Evolutionary conservation across 2,329 filamentous ascomycete species (phyloP), one percentile per base, ranked within the genome.

Genomic region (Rhynchosporium secalis): DNA sequence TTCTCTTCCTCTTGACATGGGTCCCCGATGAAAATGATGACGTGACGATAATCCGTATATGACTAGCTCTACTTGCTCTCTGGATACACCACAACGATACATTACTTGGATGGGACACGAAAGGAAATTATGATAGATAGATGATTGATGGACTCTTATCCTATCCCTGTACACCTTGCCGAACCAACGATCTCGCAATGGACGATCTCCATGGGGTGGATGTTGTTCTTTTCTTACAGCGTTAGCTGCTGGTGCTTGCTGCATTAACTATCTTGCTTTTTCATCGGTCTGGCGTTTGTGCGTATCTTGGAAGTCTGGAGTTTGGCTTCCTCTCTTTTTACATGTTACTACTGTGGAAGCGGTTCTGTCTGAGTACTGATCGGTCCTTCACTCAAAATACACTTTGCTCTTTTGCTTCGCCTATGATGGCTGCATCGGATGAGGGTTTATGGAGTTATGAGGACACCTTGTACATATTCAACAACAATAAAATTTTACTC

Each of bases 61-160:
- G 59, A 68, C 58, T 69, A 52, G 65, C 68, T 70, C 62, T 61
- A 63, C 46, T 71, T 71, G 66, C 68, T 70, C 62, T 63, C 67
- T 72, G 69, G 70, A 72, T 71, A 71, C 62, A 63, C 60, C 65
- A 68, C 61, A 67, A 61, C 56, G 26, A 57, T 71, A 68, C 72
- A 73, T 74, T 70, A 68, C 71, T 72, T 72, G 68, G 71, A 73
- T 72, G 72, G 72, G 70, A 72, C 49, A 74, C 65, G 71, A 72
- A 69, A 62, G 61, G 67, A 67, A 65, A 61, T 70, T 68, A 73
- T 62, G 71, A 72, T 69, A 70, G 68, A 72, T 62, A 65, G 67
- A 70, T 68, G 68, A 66, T 54, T 68, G 64, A 54, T 40, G 64
- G 60, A 63, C 62, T 63, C 56, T 52, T 61, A 58, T 59, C 64